A percentile compares a stretch with the other conserved stretches of the same genome.
Evolutionary conservation across 2,329 filamentous ascomycete species (phyloP).

Genomic region (Cladophialophora immunda): DNA sequence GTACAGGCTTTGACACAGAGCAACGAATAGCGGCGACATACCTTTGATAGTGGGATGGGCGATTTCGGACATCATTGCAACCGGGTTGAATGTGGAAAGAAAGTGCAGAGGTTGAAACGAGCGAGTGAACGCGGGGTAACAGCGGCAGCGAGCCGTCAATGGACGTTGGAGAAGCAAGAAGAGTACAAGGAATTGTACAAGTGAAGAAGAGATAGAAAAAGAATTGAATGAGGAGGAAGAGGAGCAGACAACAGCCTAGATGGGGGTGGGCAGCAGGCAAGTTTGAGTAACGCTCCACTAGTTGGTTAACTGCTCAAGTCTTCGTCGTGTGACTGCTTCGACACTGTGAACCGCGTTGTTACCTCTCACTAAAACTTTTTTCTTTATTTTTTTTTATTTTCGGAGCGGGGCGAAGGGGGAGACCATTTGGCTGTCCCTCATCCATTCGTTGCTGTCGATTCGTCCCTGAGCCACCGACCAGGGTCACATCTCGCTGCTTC

Average conservation of each 20-base stretch:
- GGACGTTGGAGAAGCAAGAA: conserved; percentile 13
- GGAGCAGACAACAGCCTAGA: conserved; percentile 1
- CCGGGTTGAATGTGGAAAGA: conserved; percentile 4
- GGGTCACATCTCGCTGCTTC: conserved; percentile 11
- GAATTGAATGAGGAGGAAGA: conserved; percentile 1
- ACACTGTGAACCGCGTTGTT: conserved; percentile 8
- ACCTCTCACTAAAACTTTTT: conserved; percentile 15
- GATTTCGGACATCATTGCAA: conserved; percentile 69
- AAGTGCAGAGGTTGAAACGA: conserved; percentile 20
- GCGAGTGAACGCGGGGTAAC: conserved; percentile 27
- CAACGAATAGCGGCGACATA: conserved; percentile 48
- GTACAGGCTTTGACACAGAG: neutral
- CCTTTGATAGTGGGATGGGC: conserved; percentile 80
- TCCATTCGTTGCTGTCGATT: conserved; percentile 13
- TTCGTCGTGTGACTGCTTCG: conserved; percentile 26
- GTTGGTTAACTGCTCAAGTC: conserved; percentile 1
- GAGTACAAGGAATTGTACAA: conserved; percentile 13
- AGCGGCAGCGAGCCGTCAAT: conserved; percentile 15
- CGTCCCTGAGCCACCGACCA: conserved; percentile 10
- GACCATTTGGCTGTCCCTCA: conserved; percentile 9
- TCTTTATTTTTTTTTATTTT: conserved; percentile 12
- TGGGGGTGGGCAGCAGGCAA: conserved; percentile 11
- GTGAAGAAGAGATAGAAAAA: neutral
- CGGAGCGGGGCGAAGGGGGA: conserved; percentile 13
- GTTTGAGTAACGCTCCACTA: conserved; percentile 10